phyloP scores from a whole-genome alignment of 345 rosid genomes.

The Lepidium sativum region DNA sequence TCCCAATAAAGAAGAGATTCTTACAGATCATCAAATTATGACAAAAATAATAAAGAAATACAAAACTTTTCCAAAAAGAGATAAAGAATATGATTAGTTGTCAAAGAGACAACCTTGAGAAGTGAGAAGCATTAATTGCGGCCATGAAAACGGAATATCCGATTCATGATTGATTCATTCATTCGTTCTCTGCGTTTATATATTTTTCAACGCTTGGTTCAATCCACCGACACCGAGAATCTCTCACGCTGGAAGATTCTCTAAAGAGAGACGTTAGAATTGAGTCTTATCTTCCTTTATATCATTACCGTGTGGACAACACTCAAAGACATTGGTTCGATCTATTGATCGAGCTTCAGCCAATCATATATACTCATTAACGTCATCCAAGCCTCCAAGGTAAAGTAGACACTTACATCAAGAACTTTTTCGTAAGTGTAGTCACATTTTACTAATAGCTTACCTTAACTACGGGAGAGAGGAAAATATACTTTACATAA shows the following conservation, averaged over 20 bases:
- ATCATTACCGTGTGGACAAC: constrained; percentile 18
- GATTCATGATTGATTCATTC: background rate
- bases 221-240: constrained; percentile 29
- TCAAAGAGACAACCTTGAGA: background rate
- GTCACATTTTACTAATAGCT: no score
- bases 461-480: no score
- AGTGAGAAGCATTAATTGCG: background rate
- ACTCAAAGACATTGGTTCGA: constrained; percentile 50
- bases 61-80: background rate
- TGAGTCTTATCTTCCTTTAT: constrained; percentile 20
- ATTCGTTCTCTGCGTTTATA: background rate
- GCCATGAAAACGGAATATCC: constrained; percentile 1
- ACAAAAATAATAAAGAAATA: constrained; percentile 19
- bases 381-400: no score
- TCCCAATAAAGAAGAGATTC: constrained; percentile 10
- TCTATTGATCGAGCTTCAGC: constrained; percentile 45
- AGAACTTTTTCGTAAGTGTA: no score
- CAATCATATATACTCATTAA: background rate
- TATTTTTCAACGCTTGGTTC: background rate
- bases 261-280: background rate
- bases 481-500: no score
- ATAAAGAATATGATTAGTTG: constrained; percentile 11
- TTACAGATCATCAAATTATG: constrained; percentile 2
- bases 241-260: constrained; percentile 44
- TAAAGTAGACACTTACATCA: no score